Base-by-base conservation (phyloP, 2,329 filamentous ascomycete species). In the Beauveria sp. region DNA sequence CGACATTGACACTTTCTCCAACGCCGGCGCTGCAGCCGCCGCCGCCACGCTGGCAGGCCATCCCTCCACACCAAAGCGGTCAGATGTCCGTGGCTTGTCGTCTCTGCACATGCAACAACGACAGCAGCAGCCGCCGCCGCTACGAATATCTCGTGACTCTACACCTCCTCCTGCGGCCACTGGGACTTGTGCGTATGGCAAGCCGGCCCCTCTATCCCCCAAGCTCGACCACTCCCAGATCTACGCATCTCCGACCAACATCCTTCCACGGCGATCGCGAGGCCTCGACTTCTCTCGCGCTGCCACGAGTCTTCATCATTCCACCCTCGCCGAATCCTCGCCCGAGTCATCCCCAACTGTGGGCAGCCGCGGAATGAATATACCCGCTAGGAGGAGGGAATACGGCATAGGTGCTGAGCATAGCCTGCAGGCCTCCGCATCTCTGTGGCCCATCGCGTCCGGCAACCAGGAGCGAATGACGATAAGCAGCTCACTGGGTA, bases 251-350 rank as follows among this genome's bases (percentile, higher is more conserved):
- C 92, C 93, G 2, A 88, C 90, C 28, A 96, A 93, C 59, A 89
- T 96, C 52, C 82, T 98, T 8, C 93, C 93, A 20, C 86, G 93
- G 65, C 87, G 93, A 64, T 97, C 93, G 34, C 86, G 93, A 61
- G 93, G 93, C 49, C 80, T 97, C 63, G 93, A 98, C 75, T 98
- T 96, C 74, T 93, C 93, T 46, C 85, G 93, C 67, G 93, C 93
- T 12, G 95, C 91, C 64, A 97, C 93, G 12, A 96, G 93, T 71
- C 81, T 99, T 24, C 95, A 98, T 75, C 95, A 98, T 74, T 97
- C 93, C 18, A 98, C 90, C 0, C 83, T 98, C 9, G 93, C 93
- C 61, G 91, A 96, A 72, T 89, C 90, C 1, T 95, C 90, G 5
- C 92, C 93, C 3, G 92, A 96, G 72, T 95, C 91, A 0, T 97